These are phyloP conservation scores for Piloderma croceum DNA, from an alignment of 768 basidiomycete genomes.

Conservation along the genomic window DNA sequence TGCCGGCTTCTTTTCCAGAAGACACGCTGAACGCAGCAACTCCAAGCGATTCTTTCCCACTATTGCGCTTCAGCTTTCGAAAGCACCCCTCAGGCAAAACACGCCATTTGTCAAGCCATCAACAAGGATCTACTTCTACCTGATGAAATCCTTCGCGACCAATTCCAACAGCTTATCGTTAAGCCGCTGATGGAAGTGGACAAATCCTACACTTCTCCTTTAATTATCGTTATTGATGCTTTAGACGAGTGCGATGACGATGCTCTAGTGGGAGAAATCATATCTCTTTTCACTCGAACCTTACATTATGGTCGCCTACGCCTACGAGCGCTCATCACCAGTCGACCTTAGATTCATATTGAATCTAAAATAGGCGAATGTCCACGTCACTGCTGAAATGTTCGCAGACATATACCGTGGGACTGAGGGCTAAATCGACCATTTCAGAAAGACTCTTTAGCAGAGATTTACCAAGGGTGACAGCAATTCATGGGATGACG, in stretches of 20 bases:
- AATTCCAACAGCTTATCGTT: slow-evolving; percentile 15
- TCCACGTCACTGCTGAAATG: slow-evolving; percentile 7
- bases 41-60: slow-evolving; percentile 24
- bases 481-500: slow-evolving; percentile 7
- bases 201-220: slow-evolving; percentile 5
- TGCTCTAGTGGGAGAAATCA: slow-evolving; percentile 20
- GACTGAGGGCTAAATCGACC: slow-evolving; percentile 17
- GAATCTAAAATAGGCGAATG: slow-evolving; percentile 13
- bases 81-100: slow-evolving; percentile 1
- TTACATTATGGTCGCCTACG: slow-evolving; percentile 19
- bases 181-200: slow-evolving; percentile 11
- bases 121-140: slow-evolving; percentile 14
- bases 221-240: slow-evolving; percentile 19
- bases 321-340: slow-evolving; percentile 22
- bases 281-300: slow-evolving; percentile 16
- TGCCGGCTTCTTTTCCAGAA: slow-evolving; percentile 30
- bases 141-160: slow-evolving; percentile 8
- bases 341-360: slow-evolving; percentile 15
- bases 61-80: slow-evolving; percentile 25
- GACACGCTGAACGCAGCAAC: slow-evolving; percentile 18
- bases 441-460: slow-evolving; percentile 16
- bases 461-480: slow-evolving; percentile 11
- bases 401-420: slow-evolving; percentile 16
- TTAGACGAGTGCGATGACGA: slow-evolving; percentile 24
- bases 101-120: slow-evolving; percentile 8